Evolutionary conservation across 257 asterid species (phyloP).

Genomic region (Sherardia arvensis): DNA sequence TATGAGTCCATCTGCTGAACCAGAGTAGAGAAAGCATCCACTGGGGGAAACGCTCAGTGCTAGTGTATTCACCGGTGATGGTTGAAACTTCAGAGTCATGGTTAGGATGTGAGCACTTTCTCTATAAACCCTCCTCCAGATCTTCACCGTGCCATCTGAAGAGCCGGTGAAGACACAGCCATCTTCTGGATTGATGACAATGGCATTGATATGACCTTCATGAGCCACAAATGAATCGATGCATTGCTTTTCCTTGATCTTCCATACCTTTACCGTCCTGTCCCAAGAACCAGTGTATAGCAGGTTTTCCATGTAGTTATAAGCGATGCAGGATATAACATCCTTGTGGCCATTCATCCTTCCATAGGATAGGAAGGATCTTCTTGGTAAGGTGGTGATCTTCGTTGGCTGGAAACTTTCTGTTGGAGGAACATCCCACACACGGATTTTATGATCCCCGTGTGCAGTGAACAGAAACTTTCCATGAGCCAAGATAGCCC

Average conservation of each 20-base stretch:
- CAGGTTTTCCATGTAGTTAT: conserved; percentile 37
- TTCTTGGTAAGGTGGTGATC: conserved; percentile 36
- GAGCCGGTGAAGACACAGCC: conserved; percentile 66
- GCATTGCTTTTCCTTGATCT: conserved; percentile 30
- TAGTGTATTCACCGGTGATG: conserved; percentile 56
- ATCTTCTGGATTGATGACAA: conserved; percentile 43
- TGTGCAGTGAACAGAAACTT: conserved; percentile 45
- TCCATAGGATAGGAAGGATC: conserved; percentile 27
- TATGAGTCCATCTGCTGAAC: conserved; percentile 64
- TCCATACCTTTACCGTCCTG: conserved; percentile 60
- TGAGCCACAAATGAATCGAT: conserved; percentile 58
- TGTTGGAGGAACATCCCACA: conserved; percentile 39
- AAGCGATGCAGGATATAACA: conserved; percentile 43
- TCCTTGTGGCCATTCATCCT: conserved; percentile 26
- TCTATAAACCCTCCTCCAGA: conserved; percentile 49
- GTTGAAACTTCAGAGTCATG: conserved; percentile 51
- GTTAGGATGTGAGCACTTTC: conserved; percentile 57
- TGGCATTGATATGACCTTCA: conserved; percentile 46
- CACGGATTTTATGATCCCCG: conserved; percentile 46
- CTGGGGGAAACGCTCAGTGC: conserved; percentile 22
- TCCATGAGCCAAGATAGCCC: conserved; percentile 44
- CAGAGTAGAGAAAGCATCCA: conserved; percentile 47
- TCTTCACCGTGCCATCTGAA: conserved; percentile 54
- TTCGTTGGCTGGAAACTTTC: conserved; percentile 32
- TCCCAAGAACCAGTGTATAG: conserved; percentile 66